A percentile compares a stretch with the other conserved stretches of the same genome.
phyloP scores from a whole-genome alignment of 352 stramenopile species.

The Globisporangium nodosum region DNA sequence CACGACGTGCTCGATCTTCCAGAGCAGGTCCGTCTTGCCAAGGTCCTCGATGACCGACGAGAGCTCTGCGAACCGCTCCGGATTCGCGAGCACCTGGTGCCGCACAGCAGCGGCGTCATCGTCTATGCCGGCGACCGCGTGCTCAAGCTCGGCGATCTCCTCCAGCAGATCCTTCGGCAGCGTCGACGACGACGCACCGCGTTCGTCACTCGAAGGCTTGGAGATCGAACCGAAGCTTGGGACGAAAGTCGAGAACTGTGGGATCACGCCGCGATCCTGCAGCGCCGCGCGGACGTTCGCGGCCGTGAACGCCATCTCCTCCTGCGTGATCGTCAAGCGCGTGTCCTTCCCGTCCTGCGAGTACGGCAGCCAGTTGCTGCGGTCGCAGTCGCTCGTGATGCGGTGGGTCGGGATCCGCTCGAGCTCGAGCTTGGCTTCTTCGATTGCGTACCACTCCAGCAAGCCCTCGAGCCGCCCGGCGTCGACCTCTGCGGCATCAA shows the following conservation, averaged over 20 bases:
- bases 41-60: slow-evolving; percentile 53
- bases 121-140: slow-evolving; percentile 35
- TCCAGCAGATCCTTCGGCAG: slow-evolving; percentile 44
- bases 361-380: slow-evolving; percentile 40
- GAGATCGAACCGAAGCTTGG: slow-evolving; percentile 3
- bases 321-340: slow-evolving; percentile 47
- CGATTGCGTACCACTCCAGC: slow-evolving; percentile 65
- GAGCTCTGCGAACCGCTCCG: slow-evolving; percentile 66
- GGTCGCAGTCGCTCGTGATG: slow-evolving; percentile 51
- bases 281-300: slow-evolving; percentile 54
- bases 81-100: slow-evolving; percentile 37
- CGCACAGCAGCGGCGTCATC: slow-evolving; percentile 9
- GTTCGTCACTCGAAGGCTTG: slow-evolving; percentile 1
- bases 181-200: slow-evolving; percentile 1
- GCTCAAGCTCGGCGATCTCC: slow-evolving; percentile 52
- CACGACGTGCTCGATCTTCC: slow-evolving; percentile 67
- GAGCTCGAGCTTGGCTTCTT: slow-evolving; percentile 63
- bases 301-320: slow-evolving; percentile 55
- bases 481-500: slow-evolving; percentile 21
- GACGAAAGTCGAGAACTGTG: slow-evolving; percentile 18
- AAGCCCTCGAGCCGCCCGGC: slow-evolving; percentile 51
- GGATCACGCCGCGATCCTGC: slow-evolving; percentile 66
- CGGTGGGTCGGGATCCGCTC: slow-evolving; percentile 59
- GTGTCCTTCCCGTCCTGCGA: slow-evolving; percentile 55
- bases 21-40: slow-evolving; percentile 64